Percentiles rank a stretch among this genome's conserved stretches.
These are phyloP conservation scores for Aspergillus cejpii DNA, from an alignment of 2,329 filamentous ascomycete genomes.

Conservation along the genomic window DNA sequence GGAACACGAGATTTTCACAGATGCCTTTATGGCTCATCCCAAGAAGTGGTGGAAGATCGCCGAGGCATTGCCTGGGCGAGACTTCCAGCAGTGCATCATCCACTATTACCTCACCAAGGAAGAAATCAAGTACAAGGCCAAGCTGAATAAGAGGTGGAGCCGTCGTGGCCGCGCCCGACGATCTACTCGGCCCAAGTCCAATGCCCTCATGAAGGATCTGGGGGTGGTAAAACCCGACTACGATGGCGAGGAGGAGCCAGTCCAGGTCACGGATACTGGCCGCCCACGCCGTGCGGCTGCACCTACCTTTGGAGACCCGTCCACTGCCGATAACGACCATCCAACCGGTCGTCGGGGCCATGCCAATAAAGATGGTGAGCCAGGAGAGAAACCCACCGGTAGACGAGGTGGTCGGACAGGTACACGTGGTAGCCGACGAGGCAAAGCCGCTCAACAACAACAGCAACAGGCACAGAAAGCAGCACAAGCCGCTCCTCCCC, in stretches of 20 bases:
- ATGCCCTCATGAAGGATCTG: conserved; percentile 45
- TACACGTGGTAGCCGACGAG: conserved; percentile 31
- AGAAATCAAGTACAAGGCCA: conserved; percentile 46
- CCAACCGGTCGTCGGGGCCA: conserved; percentile 30
- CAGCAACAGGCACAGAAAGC: conserved; percentile 17
- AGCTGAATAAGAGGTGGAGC: conserved; percentile 43
- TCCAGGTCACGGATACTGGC: conserved; percentile 46
- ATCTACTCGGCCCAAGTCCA: conserved; percentile 41
- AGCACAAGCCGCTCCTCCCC: conserved; percentile 9
- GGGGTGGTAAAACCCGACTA: conserved; percentile 39
- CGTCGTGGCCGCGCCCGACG: conserved; percentile 37
- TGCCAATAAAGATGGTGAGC: conserved; percentile 31
- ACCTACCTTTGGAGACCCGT: conserved; percentile 43
- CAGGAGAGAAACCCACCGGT: conserved; percentile 29
- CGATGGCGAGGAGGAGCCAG: conserved; percentile 40
- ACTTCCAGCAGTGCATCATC: conserved; percentile 45
- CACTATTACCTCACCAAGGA: conserved; percentile 49
- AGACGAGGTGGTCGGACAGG: conserved; percentile 33
- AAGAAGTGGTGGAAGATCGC: conserved; percentile 50
- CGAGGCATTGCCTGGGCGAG: conserved; percentile 40
- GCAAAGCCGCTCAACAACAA: conserved; percentile 30
- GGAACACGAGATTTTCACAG: conserved; percentile 43
- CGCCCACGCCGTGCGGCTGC: conserved; percentile 46
- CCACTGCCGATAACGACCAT: conserved; percentile 28
- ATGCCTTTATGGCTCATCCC: conserved; percentile 44